phyloP scores from a whole-genome alignment of 1,139 yeast genomes.

The Hemisphaericaspora xylofermentans region DNA sequence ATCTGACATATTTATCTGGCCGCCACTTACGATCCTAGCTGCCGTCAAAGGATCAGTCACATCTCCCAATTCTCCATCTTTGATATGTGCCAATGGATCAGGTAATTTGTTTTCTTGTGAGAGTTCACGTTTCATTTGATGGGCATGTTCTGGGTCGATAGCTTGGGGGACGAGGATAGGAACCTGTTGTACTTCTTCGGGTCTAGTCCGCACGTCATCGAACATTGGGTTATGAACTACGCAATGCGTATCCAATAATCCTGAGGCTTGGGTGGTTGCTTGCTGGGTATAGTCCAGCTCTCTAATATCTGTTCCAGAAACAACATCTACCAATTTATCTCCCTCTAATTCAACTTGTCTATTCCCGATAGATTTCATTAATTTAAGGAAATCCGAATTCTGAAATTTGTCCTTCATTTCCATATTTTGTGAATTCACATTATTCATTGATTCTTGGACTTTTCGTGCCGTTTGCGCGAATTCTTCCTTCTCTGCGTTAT shows the following conservation, averaged over 20 bases:
- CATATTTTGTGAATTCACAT: slow-evolving; percentile 18
- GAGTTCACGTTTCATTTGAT: slow-evolving; percentile 4
- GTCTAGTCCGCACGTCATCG: slow-evolving; percentile 1
- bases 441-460: slow-evolving; percentile 35
- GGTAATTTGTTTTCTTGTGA: slow-evolving; percentile 32
- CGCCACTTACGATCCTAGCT: slow-evolving; percentile 43
- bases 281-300: neutral
- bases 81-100: slow-evolving; percentile 48
- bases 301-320: slow-evolving; percentile 21
- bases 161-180: slow-evolving; percentile 3
- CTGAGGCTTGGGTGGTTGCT: neutral
- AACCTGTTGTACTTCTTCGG: neutral
- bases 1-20: slow-evolving; percentile 34
- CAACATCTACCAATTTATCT: slow-evolving; percentile 34
- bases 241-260: neutral
- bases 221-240: slow-evolving; percentile 8
- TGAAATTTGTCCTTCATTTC: slow-evolving; percentile 36
- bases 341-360: slow-evolving; percentile 43
- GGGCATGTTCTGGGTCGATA: neutral
- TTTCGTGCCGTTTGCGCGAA: slow-evolving; percentile 44
- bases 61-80: slow-evolving; percentile 35
- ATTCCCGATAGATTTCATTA: slow-evolving; percentile 41
- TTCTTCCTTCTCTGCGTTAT: slow-evolving; percentile 31
- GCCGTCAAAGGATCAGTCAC: slow-evolving; percentile 37
- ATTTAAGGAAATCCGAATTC: slow-evolving; percentile 39